Conservation (phyloP, 1,139 yeast species). For the Martiniozyma asiatica region DNA sequence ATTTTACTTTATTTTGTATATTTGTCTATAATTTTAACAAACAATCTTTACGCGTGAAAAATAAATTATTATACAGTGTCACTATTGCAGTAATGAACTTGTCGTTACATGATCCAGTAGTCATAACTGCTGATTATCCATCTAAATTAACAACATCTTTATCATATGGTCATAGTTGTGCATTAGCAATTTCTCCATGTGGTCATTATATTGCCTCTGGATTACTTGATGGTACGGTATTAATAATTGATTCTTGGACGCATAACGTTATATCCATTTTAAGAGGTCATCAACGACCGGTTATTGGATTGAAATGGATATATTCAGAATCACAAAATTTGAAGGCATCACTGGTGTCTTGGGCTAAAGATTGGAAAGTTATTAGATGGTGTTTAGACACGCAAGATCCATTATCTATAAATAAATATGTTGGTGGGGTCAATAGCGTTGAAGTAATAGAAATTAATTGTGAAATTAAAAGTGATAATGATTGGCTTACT, state of each 20-base stretch:
- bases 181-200: slow-evolving; percentile 55
- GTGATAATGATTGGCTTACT: slow-evolving; percentile 21
- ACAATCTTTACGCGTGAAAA: too few species aligned
- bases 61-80: too few species aligned
- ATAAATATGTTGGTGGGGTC: slow-evolving; percentile 55
- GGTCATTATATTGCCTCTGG: slow-evolving; percentile 93
- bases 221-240: slow-evolving; percentile 62
- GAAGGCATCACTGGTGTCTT: slow-evolving; percentile 41
- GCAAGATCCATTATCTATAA: slow-evolving; percentile 25
- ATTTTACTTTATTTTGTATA: too few species aligned
- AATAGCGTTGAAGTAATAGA: slow-evolving; percentile 60
- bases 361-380: slow-evolving; percentile 83
- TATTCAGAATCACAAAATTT: slow-evolving; percentile 32
- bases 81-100: slow-evolving; percentile 72
- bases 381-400: slow-evolving; percentile 62
- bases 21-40: too few species aligned
- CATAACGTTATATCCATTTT: slow-evolving; percentile 42
- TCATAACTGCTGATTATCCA: slow-evolving; percentile 88
- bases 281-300: slow-evolving; percentile 58
- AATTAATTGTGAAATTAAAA: too few species aligned
- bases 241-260: slow-evolving; percentile 68
- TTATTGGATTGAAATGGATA: slow-evolving; percentile 76
- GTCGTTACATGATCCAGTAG: slow-evolving; percentile 82
- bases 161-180: slow-evolving; percentile 61
- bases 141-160: slow-evolving; percentile 64